Percentiles rank a stretch among this genome's conserved stretches.
Conservation (phyloP, 1,284 basidiomycete genomes). For the Neonothopanus nambi region DNA sequence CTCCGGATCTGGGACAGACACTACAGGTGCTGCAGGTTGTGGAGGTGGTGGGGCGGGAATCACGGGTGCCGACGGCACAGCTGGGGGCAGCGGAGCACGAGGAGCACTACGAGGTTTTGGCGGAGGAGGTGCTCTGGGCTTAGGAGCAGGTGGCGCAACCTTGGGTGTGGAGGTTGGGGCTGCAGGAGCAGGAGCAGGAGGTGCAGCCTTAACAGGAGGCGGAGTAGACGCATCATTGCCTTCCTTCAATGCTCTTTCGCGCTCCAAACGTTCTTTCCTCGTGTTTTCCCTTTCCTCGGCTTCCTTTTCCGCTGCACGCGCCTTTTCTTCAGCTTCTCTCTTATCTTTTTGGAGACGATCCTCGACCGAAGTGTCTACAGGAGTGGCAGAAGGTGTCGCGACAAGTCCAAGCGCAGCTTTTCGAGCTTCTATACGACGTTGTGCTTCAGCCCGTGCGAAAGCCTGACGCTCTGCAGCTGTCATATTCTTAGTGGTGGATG, state of each 20-base stretch:
- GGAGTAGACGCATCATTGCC: conserved; percentile 31
- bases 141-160: conserved; percentile 33
- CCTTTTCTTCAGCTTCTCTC: conserved; percentile 84
- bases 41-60: conserved; percentile 45
- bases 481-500: conserved; percentile 69
- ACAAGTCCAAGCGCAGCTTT: conserved; percentile 85
- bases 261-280: conserved; percentile 67
- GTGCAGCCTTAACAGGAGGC: conserved; percentile 20
- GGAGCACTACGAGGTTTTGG: conserved; percentile 31
- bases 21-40: conserved; percentile 30
- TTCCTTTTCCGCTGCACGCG: conserved; percentile 70
- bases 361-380: conserved; percentile 77
- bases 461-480: conserved; percentile 83
- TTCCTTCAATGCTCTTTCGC: conserved; percentile 62
- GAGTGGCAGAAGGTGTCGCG: conserved; percentile 48
- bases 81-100: conserved; percentile 30
- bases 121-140: conserved; percentile 45
- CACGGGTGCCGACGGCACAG: conserved; percentile 34
- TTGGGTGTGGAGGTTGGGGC: conserved; percentile 35
- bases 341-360: conserved; percentile 83
- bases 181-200: conserved; percentile 30
- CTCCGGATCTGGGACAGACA: conserved; percentile 54
- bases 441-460: conserved; percentile 81
- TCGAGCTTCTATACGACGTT: conserved; percentile 83
- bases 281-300: conserved; percentile 74